Evolutionary conservation across 805 yeast species (phyloP).

Genomic region (Kluyveromyces aestuarii): DNA sequence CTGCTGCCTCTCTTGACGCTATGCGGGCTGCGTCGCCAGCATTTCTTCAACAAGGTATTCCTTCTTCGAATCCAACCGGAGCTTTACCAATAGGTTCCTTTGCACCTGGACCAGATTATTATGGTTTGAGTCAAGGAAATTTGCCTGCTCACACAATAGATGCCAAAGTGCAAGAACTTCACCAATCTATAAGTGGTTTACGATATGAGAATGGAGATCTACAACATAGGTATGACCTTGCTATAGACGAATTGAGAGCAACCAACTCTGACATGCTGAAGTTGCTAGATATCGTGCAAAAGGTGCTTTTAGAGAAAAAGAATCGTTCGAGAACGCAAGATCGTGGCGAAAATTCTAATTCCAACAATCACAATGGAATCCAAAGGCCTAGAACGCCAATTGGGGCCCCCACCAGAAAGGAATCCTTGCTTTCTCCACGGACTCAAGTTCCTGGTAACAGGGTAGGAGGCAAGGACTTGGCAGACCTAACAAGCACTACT

Average conservation of each 20-base stretch:
- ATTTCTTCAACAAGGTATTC: background rate
- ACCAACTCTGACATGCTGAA: slow-evolving; percentile 46
- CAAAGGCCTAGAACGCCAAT: background rate
- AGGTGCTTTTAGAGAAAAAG: background rate
- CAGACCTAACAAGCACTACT: background rate
- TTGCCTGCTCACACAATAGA: slow-evolving; percentile 5
- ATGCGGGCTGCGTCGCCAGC: background rate
- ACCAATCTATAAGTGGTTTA: slow-evolving; percentile 30
- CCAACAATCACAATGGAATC: background rate
- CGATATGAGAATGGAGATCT: slow-evolving; percentile 36
- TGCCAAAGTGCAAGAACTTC: slow-evolving; percentile 29
- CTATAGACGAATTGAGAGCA: slow-evolving; percentile 39
- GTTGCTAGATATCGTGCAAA: slow-evolving; percentile 39
- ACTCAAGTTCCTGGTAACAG: background rate
- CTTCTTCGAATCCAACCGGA: background rate
- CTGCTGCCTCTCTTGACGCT: background rate
- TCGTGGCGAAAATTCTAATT: background rate
- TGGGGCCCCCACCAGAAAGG: background rate
- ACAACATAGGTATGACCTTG: slow-evolving; percentile 38
- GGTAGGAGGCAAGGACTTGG: background rate
- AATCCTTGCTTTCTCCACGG: background rate
- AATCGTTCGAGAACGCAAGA: background rate
- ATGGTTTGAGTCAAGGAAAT: background rate
- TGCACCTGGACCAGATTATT: background rate
- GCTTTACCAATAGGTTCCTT: background rate